phyloP scores from a whole-genome alignment of 2,329 filamentous ascomycete species.

The Tolypocladium paradoxum region DNA sequence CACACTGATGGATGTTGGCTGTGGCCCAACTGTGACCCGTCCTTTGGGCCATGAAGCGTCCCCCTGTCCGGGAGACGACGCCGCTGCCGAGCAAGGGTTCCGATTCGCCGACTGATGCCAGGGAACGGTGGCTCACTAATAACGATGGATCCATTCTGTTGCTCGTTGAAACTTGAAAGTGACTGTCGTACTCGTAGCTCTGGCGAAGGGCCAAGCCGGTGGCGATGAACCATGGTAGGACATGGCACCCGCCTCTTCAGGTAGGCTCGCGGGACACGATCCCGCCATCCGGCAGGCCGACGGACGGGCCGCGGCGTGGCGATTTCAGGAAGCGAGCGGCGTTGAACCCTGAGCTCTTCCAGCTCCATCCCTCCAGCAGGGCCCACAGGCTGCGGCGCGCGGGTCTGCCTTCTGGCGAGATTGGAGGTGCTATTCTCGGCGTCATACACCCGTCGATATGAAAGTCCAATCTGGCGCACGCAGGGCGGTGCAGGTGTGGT shows the following conservation, averaged over 20 bases:
- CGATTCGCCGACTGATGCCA: neutral
- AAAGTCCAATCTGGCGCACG: neutral
- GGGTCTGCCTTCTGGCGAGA: neutral
- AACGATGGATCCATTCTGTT: neutral
- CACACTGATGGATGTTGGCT: neutral
- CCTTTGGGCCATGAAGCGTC: neutral
- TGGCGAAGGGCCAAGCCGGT: neutral
- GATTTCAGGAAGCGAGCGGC: neutral
- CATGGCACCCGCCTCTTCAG: too few species aligned
- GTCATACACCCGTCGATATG: neutral
- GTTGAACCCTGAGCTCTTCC: neutral
- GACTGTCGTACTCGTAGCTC: neutral
- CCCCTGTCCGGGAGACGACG: neutral
- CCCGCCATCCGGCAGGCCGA: neutral
- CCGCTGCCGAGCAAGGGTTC: neutral
- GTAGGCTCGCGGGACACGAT: neutral
- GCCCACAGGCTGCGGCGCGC: too few species aligned
- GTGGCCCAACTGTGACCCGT: neutral
- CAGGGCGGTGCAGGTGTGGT: neutral
- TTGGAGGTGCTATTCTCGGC: neutral
- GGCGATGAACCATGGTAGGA: too few species aligned
- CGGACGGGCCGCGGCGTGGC: neutral
- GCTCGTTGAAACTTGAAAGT: neutral
- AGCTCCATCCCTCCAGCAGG: neutral
- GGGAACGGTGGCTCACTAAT: neutral